A percentile compares a stretch with the other conserved stretches of the same genome.
Evolutionary conservation across 2,329 filamentous ascomycete genomes (phyloP).

Genomic region (Aspergillus sojae): DNA sequence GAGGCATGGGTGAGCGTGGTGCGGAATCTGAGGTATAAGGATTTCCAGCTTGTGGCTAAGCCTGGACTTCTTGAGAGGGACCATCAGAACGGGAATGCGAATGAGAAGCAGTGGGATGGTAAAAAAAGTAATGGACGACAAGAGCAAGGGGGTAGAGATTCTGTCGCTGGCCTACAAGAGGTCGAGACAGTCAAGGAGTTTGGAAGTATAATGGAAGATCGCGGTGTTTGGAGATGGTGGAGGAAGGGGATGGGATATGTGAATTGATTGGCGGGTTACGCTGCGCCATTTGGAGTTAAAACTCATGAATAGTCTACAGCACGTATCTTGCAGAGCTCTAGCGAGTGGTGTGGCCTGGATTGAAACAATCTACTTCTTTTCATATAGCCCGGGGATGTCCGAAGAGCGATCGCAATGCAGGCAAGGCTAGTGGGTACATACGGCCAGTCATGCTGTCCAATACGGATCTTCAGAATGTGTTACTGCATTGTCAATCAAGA

Average conservation of each 20-base stretch:
- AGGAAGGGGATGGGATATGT: conserved; percentile 64
- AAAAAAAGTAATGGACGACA: background rate
- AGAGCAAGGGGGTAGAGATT: background rate
- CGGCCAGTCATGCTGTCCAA: background rate
- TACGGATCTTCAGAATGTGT: background rate
- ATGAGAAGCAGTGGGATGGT: background rate
- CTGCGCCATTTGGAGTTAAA: background rate
- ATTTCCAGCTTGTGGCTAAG: conserved; percentile 66
- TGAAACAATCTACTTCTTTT: background rate
- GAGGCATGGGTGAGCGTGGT: conserved; percentile 67
- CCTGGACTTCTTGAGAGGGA: conserved; percentile 44
- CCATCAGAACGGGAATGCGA: conserved; percentile 1
- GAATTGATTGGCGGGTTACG: conserved; percentile 12
- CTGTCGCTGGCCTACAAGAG: conserved; percentile 53
- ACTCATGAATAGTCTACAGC: background rate
- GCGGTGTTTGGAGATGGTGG: conserved; percentile 68
- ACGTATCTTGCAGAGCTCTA: background rate
- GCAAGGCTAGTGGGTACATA: background rate
- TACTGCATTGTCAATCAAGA: background rate
- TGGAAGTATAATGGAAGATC: conserved; percentile 61
- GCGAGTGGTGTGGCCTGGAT: background rate
- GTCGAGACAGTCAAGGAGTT: conserved; percentile 67
- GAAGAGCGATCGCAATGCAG: background rate
- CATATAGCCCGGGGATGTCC: background rate
- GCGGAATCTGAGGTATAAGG: conserved; percentile 69